Conservation (phyloP, 169 alveolate genomes). For the Cyclospora cayetanensis region DNA sequence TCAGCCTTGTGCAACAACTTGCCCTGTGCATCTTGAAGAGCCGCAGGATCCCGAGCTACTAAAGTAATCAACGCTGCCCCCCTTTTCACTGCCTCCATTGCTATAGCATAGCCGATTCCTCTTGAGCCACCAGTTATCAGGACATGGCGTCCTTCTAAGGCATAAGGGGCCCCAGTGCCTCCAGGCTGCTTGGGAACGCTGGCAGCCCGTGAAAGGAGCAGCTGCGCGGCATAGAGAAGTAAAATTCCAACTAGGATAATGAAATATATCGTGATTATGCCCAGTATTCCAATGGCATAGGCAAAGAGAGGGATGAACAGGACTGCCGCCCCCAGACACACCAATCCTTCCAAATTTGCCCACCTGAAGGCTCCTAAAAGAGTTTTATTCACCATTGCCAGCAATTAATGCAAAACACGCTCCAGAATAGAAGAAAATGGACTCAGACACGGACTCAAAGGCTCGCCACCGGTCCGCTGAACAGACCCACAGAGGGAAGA, state of each 20-base stretch:
- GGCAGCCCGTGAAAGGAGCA: slow-evolving; percentile 21
- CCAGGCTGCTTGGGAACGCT: background rate
- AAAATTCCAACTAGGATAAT: background rate
- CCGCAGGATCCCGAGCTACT: slow-evolving; percentile 44
- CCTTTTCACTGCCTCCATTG: slow-evolving; percentile 46
- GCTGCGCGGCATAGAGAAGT: slow-evolving; percentile 46
- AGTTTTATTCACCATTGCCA: background rate
- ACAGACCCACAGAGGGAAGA: too few relatives aligned
- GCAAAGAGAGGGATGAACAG: slow-evolving; percentile 8
- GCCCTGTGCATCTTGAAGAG: slow-evolving; percentile 39
- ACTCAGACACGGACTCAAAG: too few relatives aligned
- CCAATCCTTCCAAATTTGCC: background rate
- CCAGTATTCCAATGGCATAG: slow-evolving; percentile 8
- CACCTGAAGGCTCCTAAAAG: background rate
- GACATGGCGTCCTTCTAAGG: slow-evolving; percentile 61
- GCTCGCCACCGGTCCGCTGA: too few relatives aligned
- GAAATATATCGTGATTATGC: background rate
- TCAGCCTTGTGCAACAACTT: slow-evolving; percentile 13
- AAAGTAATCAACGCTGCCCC: slow-evolving; percentile 48
- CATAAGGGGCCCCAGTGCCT: background rate
- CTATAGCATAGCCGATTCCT: slow-evolving; percentile 67
- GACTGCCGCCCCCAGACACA: background rate
- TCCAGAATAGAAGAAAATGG: too few relatives aligned
- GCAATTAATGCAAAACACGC: too few relatives aligned
- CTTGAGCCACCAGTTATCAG: slow-evolving; percentile 70